Conservation (phyloP, 2,329 filamentous ascomycete genomes). For the Aspergillus sp. region DNA sequence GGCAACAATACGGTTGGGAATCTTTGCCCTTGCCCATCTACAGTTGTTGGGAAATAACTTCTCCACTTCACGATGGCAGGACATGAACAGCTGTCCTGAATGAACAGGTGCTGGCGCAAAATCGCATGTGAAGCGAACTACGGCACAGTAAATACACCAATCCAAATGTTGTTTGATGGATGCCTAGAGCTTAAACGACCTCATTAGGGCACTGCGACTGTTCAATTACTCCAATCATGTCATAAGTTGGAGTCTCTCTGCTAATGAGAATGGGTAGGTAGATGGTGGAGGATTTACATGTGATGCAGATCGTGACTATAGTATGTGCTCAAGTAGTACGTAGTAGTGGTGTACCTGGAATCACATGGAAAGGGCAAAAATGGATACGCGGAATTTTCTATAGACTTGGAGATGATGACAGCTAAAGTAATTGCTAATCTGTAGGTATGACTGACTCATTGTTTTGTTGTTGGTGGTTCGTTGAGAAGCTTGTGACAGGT, state of each 20-base stretch:
- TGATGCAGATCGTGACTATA: background rate
- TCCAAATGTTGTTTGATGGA: background rate
- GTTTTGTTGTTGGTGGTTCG: background rate
- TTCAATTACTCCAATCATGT: background rate
- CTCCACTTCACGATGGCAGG: background rate
- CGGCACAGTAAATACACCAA: background rate
- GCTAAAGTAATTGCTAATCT: no score
- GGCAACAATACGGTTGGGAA: background rate
- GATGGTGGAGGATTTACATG: background rate
- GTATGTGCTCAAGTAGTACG: background rate
- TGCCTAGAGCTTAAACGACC: background rate
- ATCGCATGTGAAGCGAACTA: background rate
- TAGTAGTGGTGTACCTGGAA: background rate
- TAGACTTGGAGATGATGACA: background rate
- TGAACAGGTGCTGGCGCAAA: background rate
- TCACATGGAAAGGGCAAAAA: background rate
- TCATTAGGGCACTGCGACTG: background rate
- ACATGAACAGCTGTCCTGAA: background rate
- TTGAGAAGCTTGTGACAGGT: background rate
- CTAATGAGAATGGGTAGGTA: background rate
- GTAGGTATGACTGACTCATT: background rate
- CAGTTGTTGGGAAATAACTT: background rate
- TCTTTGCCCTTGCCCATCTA: background rate
- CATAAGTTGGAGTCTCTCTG: background rate
- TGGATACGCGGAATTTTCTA: background rate